Base-by-base conservation (phyloP, 345 rosid genomes). In the Zanthoxylum bungeanum region DNA sequence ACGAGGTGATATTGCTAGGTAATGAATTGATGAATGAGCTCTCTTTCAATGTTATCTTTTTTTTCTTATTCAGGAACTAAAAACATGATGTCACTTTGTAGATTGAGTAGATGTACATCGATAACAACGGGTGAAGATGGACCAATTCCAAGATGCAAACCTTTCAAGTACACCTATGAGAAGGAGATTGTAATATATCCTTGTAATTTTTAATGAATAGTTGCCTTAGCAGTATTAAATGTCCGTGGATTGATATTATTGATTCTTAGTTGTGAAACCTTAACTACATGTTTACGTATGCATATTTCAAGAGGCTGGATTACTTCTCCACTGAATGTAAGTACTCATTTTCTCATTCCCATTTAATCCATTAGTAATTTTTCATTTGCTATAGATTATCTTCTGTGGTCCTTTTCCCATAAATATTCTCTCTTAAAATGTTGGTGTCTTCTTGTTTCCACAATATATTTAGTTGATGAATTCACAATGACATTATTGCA, bases 321-420 rank as follows among this genome's bases (percentile, higher is more conserved):
- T 94, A 92, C 89, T 92, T 94, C 87, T 94, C 98, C n/a, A 94
- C 98, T n/a, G 98, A 93, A 85, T 93, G 98, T 91, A 87, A 88
- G 76, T 81, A 51, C 74, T 73, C 61, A 53, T 9, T 57, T 64
- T 33, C 51, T 53, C 64, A 16, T 60, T 50, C 55, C 31, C 16
- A 16, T 71, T 50, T 7, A 8, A 22, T 2, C 31, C 71, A 33
- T 47, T 5, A 10, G 6, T 7, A 17, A 25, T 7, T 39, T 68
- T 57, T 6, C 64, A 69, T 42, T n/a, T 58, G 39, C 34, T 68
- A 39, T 27, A 24, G 51, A 16, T 63, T 44, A 24, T 25, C 34
- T 5, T 24, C 4, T 40, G 9, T 14, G 22, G 11, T 40, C 39
- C 1, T 17, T 59, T 34, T 0, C 4, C 25, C 44, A 0, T 0